Evolutionary conservation across 257 asterid species (phyloP).

Genomic region (Plectranthus barbatus): DNA sequence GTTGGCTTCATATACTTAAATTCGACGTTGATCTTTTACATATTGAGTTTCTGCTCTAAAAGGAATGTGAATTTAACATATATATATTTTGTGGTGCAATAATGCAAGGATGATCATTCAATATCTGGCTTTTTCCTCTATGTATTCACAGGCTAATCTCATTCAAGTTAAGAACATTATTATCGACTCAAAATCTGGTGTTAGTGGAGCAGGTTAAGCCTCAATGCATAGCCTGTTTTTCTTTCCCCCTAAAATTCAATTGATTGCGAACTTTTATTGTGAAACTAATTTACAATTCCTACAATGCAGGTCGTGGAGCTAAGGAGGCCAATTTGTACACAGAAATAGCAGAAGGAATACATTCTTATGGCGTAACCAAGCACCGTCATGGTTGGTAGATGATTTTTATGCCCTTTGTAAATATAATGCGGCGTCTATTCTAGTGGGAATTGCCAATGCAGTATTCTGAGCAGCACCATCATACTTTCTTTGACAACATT

Average conservation of each 20-base stretch:
- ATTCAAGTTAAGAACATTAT: constrained; percentile 69
- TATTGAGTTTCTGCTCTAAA: background rate
- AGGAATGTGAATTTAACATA: background rate
- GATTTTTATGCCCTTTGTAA: too few species aligned
- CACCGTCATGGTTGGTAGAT: constrained; percentile 84
- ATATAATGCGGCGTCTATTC: too few species aligned
- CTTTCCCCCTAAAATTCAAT: background rate
- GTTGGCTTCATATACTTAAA: constrained; percentile 22
- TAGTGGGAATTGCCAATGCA: too few species aligned
- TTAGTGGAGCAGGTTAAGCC: constrained; percentile 87
- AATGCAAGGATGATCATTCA: background rate
- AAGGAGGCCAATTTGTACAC: constrained; percentile 83
- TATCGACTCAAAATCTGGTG: constrained; percentile 93
- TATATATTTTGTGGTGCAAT: background rate
- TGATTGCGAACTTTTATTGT: background rate
- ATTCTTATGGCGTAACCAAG: constrained; percentile 71
- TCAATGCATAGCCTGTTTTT: background rate
- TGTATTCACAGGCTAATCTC: constrained; percentile 65
- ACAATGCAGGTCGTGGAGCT: constrained; percentile 75
- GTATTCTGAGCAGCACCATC: too few species aligned
- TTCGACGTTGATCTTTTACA: background rate
- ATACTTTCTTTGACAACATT: too few species aligned
- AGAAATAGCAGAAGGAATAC: constrained; percentile 95
- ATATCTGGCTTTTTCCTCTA: background rate
- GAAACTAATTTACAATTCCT: constrained; percentile 6